phyloP scores from a whole-genome alignment of 2,329 filamentous ascomycete genomes.

The Zarea fungicola region DNA sequence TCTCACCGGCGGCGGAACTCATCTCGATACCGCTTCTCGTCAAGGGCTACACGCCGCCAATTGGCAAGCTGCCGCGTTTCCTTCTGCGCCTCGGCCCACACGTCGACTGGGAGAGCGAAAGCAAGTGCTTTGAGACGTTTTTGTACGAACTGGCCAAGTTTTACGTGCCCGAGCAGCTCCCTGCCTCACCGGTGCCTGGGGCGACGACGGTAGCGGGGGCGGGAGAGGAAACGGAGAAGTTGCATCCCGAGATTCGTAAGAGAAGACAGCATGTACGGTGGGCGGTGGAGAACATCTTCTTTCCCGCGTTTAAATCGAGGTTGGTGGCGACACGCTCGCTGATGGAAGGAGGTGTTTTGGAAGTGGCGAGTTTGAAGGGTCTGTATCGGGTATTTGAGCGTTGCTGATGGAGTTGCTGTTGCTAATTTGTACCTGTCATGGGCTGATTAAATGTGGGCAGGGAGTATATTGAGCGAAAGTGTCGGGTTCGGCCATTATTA shows the following conservation, averaged over 20 bases:
- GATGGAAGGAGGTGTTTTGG: conserved; percentile 68
- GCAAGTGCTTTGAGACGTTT: conserved; percentile 78
- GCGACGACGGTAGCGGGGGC: conserved; percentile 31
- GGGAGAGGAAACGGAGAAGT: conserved; percentile 29
- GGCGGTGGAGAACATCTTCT: conserved; percentile 79
- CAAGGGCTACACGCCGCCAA: conserved; percentile 80
- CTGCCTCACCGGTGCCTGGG: conserved; percentile 39
- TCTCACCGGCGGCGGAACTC: conserved; percentile 73
- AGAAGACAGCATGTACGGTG: conserved; percentile 66
- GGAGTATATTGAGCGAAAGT: too few species aligned
- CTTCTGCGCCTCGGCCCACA: conserved; percentile 82
- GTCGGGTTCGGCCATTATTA: too few species aligned
- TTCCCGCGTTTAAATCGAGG: conserved; percentile 79
- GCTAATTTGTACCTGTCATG: neutral
- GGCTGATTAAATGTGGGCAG: too few species aligned
- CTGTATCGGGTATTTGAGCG: conserved; percentile 93
- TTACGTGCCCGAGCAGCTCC: conserved; percentile 83
- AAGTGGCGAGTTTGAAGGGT: conserved; percentile 88
- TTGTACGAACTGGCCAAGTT: conserved; percentile 82
- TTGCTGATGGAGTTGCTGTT: conserved; percentile 50
- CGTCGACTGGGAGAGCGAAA: conserved; percentile 82
- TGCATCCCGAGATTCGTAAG: conserved; percentile 47
- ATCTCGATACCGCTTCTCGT: conserved; percentile 75
- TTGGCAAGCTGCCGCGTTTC: conserved; percentile 85
- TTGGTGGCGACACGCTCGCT: conserved; percentile 76